Percentiles rank a stretch among this genome's conserved stretches.
Conservation (phyloP, 768 basidiomycete genomes). For the Tephrocybe sp. region DNA sequence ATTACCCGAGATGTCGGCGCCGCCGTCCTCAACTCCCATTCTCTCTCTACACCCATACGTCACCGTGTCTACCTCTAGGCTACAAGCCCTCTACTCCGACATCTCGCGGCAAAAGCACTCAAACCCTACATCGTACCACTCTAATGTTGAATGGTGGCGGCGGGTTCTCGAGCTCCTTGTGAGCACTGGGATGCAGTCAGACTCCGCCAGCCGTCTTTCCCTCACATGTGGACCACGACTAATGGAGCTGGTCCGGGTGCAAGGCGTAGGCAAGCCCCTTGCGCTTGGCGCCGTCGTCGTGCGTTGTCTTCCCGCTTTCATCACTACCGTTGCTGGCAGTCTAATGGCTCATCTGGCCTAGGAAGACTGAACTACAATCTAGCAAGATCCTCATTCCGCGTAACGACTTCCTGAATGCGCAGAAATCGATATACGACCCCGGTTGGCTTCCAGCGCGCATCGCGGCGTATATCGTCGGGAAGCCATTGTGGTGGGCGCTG, state of each 20-base stretch:
- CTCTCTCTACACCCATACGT: slow-evolving; percentile 44
- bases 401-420: slow-evolving; percentile 53
- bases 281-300: slow-evolving; percentile 74
- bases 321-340: slow-evolving; percentile 1
- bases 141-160: slow-evolving; percentile 90
- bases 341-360: slow-evolving; percentile 39
- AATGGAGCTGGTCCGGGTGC: slow-evolving; percentile 59
- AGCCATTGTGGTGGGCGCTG: slow-evolving; percentile 86
- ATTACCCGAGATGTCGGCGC: slow-evolving; percentile 12
- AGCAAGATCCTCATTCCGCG: slow-evolving; percentile 46
- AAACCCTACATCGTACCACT: slow-evolving; percentile 79
- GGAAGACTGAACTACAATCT: slow-evolving; percentile 67
- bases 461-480: slow-evolving; percentile 69
- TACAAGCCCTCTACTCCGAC: slow-evolving; percentile 86
- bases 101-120: slow-evolving; percentile 80
- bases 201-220: slow-evolving; percentile 51
- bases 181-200: slow-evolving; percentile 52
- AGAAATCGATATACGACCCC: slow-evolving; percentile 64
- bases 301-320: slow-evolving; percentile 32
- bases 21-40: slow-evolving; percentile 11
- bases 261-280: slow-evolving; percentile 75
- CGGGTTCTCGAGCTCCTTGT: slow-evolving; percentile 61
- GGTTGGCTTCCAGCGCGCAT: slow-evolving; percentile 71
- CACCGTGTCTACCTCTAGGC: slow-evolving; percentile 49
- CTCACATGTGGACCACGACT: slow-evolving; percentile 55